phyloP scores from a whole-genome alignment of 2,329 filamentous ascomycete species.

The Teratosphaeria destructans region DNA sequence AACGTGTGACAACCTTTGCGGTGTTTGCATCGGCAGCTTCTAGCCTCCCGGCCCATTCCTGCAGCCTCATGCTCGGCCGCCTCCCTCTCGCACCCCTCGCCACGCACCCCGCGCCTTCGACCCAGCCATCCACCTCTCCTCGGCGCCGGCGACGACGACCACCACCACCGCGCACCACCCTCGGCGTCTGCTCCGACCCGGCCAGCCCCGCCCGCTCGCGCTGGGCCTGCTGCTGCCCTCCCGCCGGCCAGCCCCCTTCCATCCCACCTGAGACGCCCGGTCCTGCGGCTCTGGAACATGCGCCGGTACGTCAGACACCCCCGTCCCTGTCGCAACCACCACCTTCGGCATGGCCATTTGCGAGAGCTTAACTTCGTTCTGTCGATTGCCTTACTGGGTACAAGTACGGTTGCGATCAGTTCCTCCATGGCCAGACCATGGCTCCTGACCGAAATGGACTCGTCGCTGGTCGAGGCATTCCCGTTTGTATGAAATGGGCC shows the following conservation, averaged over 20 bases:
- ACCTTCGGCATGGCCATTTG: background rate
- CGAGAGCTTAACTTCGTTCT: background rate
- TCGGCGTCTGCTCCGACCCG: too few relatives aligned
- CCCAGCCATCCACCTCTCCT: background rate
- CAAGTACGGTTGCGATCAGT: background rate
- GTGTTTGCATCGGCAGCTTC: background rate
- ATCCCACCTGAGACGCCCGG: background rate
- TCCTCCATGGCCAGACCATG: background rate
- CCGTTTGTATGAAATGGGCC: background rate
- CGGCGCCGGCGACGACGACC: too few relatives aligned
- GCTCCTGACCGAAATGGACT: background rate
- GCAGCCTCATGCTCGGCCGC: background rate
- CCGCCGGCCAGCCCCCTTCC: background rate
- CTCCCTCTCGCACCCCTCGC: too few relatives aligned
- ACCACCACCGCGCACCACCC: too few relatives aligned
- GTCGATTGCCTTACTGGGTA: background rate
- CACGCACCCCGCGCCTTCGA: background rate
- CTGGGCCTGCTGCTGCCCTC: background rate
- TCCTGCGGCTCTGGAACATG: constrained; percentile 1
- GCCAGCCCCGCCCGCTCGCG: too few relatives aligned
- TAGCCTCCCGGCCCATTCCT: background rate
- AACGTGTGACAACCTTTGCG: background rate
- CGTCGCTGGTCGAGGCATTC: background rate
- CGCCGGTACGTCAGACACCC: background rate
- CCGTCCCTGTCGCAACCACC: background rate